phyloP scores from a whole-genome alignment of 441 rosid genomes.

The Aquilaria agallochum region DNA sequence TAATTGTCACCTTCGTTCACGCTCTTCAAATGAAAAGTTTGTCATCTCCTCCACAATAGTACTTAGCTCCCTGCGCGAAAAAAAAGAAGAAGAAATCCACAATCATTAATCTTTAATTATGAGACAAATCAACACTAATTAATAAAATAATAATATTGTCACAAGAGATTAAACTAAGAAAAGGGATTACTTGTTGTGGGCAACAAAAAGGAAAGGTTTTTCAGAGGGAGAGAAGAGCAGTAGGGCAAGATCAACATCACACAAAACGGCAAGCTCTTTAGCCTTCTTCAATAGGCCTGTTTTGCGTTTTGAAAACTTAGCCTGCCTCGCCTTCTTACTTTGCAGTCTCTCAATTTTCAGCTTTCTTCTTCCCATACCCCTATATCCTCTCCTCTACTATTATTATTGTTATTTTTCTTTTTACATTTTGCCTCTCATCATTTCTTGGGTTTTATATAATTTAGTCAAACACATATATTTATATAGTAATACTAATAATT shows the following conservation, averaged over 20 bases:
- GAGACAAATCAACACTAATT: not conserved
- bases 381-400: not conserved
- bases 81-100: no score
- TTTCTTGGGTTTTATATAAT: not conserved
- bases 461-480: not conserved
- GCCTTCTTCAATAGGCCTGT: slow-evolving; percentile 26
- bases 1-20: slow-evolving; percentile 21
- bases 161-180: not conserved
- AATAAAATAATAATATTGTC: not conserved
- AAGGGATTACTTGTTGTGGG: slow-evolving; percentile 8
- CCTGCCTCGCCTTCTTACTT: slow-evolving; percentile 14
- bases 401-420: not conserved
- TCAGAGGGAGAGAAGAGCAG: slow-evolving; percentile 15
- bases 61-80: slow-evolving; percentile 14
- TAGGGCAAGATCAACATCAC: slow-evolving; percentile 20
- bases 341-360: slow-evolving; percentile 17
- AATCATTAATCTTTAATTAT: not conserved
- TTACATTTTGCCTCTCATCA: not conserved
- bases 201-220: slow-evolving; percentile 12
- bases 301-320: slow-evolving; percentile 32
- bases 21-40: slow-evolving; percentile 1
- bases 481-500: not conserved
- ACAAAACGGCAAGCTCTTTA: slow-evolving; percentile 17
- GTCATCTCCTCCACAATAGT: slow-evolving; percentile 15
- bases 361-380: slow-evolving; percentile 30